phyloP scores from a whole-genome alignment of 2,329 filamentous ascomycete genomes.

The Trichoderma sp. region DNA sequence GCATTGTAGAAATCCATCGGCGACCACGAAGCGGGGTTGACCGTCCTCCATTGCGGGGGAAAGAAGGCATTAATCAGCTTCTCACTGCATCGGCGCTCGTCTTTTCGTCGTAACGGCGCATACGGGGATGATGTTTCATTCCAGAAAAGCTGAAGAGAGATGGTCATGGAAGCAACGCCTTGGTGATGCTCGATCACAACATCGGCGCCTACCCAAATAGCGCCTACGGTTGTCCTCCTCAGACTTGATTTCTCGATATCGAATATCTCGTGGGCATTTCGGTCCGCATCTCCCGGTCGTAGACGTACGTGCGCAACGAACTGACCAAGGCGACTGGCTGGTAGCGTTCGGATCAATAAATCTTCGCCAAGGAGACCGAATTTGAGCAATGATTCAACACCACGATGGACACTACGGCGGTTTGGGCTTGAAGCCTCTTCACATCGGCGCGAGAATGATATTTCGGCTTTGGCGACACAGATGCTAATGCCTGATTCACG shows the following conservation, averaged over 20 bases:
- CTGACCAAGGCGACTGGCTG: conserved; percentile 12
- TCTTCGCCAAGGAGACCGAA: conserved; percentile 20
- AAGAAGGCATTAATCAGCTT: conserved; percentile 39
- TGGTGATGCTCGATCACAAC: conserved; percentile 31
- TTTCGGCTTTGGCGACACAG: conserved; percentile 26
- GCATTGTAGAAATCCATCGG: conserved; percentile 66
- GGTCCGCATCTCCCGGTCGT: conserved; percentile 25
- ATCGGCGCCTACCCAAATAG: conserved; percentile 36
- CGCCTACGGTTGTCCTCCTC: conserved; percentile 27
- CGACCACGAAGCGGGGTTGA: conserved; percentile 34
- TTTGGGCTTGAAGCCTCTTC: conserved; percentile 12
- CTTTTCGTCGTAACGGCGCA: conserved; percentile 28
- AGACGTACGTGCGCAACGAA: conserved; percentile 25
- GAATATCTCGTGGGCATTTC: conserved; percentile 24
- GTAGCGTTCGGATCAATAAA: conserved; percentile 24
- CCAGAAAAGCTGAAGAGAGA: conserved; percentile 42
- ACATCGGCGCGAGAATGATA: conserved; percentile 31
- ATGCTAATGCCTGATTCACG: conserved; percentile 21
- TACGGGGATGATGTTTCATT: conserved; percentile 38
- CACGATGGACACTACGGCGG: conserved; percentile 16
- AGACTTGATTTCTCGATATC: conserved; percentile 16
- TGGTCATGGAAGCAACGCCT: conserved; percentile 29
- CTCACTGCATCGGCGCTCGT: conserved; percentile 35
- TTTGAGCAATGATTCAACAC: conserved; percentile 25
- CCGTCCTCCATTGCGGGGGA: conserved; percentile 15